phyloP scores from a whole-genome alignment of 495 filamentous ascomycete species.

The Astrocystis sublimbata region DNA sequence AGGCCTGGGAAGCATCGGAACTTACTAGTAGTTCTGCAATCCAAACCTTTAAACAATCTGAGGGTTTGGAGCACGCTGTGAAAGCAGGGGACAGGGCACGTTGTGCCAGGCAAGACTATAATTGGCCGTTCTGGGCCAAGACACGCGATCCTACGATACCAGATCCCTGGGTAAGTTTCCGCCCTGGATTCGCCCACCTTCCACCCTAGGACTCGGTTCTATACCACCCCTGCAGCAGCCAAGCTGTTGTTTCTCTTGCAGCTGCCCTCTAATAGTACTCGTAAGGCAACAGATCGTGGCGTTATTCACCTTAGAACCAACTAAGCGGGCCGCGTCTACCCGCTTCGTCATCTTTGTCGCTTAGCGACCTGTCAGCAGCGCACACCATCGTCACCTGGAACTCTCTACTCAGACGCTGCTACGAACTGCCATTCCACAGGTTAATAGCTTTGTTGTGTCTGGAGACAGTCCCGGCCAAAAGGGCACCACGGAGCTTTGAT shows the following conservation, averaged over 20 bases:
- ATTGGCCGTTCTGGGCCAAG: background rate
- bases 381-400: too few species aligned
- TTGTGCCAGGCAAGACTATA: background rate
- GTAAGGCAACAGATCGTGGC: background rate
- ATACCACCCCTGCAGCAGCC: background rate
- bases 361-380: too few species aligned
- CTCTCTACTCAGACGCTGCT: too few species aligned
- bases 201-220: slow-evolving; percentile 4
- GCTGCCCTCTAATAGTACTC: background rate
- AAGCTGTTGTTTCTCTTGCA: slow-evolving; percentile 1
- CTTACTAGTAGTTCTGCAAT: too few species aligned
- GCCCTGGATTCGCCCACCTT: background rate
- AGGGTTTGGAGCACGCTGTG: background rate
- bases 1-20: too few species aligned
- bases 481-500: too few species aligned
- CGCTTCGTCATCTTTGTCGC: too few species aligned
- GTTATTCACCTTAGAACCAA: background rate
- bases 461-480: too few species aligned
- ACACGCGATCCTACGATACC: background rate
- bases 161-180: background rate
- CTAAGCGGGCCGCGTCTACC: too few species aligned
- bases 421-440: too few species aligned
- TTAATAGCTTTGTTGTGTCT: too few species aligned
- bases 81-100: background rate
- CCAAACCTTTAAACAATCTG: too few species aligned